Evolutionary conservation across 805 yeast genomes (phyloP).

Genomic region (Hanseniaspora hatyaiensis): DNA sequence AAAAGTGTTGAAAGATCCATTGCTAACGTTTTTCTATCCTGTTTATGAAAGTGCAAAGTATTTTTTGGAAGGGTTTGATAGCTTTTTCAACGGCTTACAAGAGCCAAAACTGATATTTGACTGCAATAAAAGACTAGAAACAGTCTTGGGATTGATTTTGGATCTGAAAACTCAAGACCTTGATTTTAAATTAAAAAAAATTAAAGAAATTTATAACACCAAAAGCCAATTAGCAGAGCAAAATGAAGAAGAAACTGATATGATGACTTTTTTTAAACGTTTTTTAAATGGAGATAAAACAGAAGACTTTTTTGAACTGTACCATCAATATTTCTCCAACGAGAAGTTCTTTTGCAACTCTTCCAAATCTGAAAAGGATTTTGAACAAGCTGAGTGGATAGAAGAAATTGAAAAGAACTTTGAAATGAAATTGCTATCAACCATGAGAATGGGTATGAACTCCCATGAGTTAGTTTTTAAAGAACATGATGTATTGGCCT

Average conservation of each 20-base stretch:
- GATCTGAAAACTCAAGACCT: no score
- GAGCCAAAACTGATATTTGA: no score
- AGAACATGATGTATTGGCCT: not conserved
- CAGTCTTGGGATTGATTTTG: no score
- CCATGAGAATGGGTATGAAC: not conserved
- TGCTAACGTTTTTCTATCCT: not conserved
- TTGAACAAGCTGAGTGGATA: not conserved
- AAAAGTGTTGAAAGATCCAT: not conserved
- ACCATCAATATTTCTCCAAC: not conserved
- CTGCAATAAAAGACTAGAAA: no score
- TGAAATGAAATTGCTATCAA: not conserved
- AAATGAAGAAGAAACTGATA: not conserved
- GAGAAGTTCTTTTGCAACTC: not conserved
- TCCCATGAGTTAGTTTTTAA: not conserved
- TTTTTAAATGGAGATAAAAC: not conserved
- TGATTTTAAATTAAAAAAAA: no score
- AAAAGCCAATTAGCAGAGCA: no score
- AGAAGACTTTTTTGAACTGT: not conserved
- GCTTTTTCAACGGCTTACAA: no score
- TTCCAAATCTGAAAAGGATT: not conserved
- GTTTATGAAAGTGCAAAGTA: not conserved
- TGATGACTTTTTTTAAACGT: not conserved
- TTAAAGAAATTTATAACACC: not conserved
- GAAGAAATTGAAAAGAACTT: not conserved
- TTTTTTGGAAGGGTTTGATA: no score